A percentile compares a stretch with the other conserved stretches of the same genome.
Conservation (phyloP, 2,329 filamentous ascomycete genomes). For the Colletotrichum echinochloae region DNA sequence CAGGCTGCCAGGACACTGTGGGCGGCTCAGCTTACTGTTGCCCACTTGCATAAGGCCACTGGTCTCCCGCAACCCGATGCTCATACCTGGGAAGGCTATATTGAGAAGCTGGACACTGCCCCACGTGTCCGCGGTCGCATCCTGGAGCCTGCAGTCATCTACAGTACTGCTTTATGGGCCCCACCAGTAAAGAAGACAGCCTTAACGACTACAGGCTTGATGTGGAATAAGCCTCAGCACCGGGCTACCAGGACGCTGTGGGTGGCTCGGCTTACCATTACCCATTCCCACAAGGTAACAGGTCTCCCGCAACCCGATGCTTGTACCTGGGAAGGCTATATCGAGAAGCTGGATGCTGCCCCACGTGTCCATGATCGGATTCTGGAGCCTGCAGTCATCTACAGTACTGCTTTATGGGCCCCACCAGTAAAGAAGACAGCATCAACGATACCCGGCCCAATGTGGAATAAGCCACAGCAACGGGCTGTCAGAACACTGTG, state of each 20-base stretch:
- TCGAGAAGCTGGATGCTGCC: conserved; percentile 44
- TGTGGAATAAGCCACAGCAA: conserved; percentile 39
- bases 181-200: conserved; percentile 1
- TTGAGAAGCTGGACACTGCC: conserved; percentile 44
- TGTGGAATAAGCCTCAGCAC: conserved; percentile 38
- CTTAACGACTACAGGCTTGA: not conserved
- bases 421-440: conserved; percentile 1
- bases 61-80: conserved; percentile 54
- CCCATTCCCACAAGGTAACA: conserved; percentile 15
- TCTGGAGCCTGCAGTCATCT: conserved; percentile 48
- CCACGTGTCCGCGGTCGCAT: conserved; percentile 47
- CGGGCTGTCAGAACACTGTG: conserved; percentile 36
- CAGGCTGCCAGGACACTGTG: conserved; percentile 32
- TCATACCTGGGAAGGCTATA: conserved; percentile 52
- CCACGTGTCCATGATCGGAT: conserved; percentile 47
- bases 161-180: conserved; percentile 54
- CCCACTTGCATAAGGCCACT: conserved; percentile 14
- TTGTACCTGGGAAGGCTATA: conserved; percentile 52
- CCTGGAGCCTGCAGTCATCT: conserved; percentile 48
- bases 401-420: conserved; percentile 54
- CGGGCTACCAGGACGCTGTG: conserved; percentile 34
- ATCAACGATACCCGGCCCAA: not conserved
- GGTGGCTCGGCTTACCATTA: conserved; percentile 22
- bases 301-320: conserved; percentile 54
- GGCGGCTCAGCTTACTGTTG: conserved; percentile 20